phyloP scores from a whole-genome alignment of 352 stramenopile genomes.

The Phytophthora rubi region DNA sequence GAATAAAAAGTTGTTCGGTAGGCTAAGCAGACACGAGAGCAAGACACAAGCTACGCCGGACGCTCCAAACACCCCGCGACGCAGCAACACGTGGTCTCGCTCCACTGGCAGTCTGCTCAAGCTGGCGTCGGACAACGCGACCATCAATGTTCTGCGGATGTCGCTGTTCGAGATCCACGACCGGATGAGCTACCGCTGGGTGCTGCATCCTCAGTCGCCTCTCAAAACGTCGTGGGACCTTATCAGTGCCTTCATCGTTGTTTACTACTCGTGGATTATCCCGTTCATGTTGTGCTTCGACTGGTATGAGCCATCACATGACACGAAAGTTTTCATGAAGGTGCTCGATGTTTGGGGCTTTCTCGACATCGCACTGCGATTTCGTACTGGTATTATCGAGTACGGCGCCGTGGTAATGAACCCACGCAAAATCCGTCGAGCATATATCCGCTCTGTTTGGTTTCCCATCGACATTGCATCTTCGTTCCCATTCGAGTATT shows the following conservation, averaged over 20 bases:
- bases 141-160: conserved; percentile 71
- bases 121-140: conserved; percentile 18
- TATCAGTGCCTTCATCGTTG: conserved; percentile 55
- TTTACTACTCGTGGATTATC: conserved; percentile 79
- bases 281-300: conserved; percentile 76
- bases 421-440: conserved; percentile 46
- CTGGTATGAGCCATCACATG: conserved; percentile 48
- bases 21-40: conserved; percentile 11
- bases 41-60: conserved; percentile 10
- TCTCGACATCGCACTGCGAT: conserved; percentile 58
- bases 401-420: conserved; percentile 68
- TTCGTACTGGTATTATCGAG: conserved; percentile 66
- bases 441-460: conserved; percentile 64
- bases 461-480: conserved; percentile 68
- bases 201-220: conserved; percentile 59
- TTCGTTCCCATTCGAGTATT: conserved; percentile 65
- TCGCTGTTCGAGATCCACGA: conserved; percentile 69
- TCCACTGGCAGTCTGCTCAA: conserved; percentile 24
- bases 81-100: conserved; percentile 24
- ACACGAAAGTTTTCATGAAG: conserved; percentile 47
- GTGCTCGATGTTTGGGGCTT: conserved; percentile 58
- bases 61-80: conserved; percentile 4
- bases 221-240: conserved; percentile 69
- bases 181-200: conserved; percentile 49
- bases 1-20: background rate